phyloP scores from a whole-genome alignment of 164 flowering plant genomes.

The grape (Vitis vinifera) region DNA sequence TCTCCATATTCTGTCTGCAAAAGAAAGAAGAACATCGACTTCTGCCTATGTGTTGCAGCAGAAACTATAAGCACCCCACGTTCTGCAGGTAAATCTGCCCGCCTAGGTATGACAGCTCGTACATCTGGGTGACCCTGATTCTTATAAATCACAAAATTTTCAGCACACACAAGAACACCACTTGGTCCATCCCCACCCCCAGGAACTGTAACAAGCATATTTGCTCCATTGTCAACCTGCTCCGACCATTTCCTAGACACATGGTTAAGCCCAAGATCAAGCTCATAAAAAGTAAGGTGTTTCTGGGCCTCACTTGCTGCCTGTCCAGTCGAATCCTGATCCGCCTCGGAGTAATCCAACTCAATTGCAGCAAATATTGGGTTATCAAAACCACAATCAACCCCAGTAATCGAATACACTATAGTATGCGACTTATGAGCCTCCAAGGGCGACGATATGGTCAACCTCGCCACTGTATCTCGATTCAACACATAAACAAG shows the following conservation, averaged over 20 bases:
- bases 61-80: conserved; percentile 95
- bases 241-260: conserved; percentile 98
- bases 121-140: conserved; percentile 96
- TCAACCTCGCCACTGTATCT: conserved; percentile 89
- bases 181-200: conserved; percentile 99
- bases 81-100: conserved; percentile 87
- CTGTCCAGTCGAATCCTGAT: conserved; percentile 89
- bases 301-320: conserved; percentile 95
- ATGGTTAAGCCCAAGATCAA: conserved; percentile 94
- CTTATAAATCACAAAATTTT: conserved; percentile 96
- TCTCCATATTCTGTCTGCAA: conserved; percentile 98
- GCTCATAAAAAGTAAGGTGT: conserved; percentile 90
- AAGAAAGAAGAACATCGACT: conserved; percentile 86
- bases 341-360: conserved; percentile 96
- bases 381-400: conserved; percentile 97
- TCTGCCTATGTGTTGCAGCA: conserved; percentile 87
- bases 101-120: conserved; percentile 90
- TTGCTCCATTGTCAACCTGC: conserved; percentile 93
- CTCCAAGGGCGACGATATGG: conserved; percentile 90
- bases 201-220: conserved; percentile 94
- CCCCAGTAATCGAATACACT: conserved; percentile 76
- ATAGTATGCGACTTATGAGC: conserved; percentile 93
- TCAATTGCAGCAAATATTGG: conserved; percentile 96
- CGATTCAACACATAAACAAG: conserved; percentile 94
- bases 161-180: conserved; percentile 96